These are phyloP conservation scores for Penicillium nucicola DNA, from an alignment of 495 filamentous ascomycete species.

Conservation along the genomic window DNA sequence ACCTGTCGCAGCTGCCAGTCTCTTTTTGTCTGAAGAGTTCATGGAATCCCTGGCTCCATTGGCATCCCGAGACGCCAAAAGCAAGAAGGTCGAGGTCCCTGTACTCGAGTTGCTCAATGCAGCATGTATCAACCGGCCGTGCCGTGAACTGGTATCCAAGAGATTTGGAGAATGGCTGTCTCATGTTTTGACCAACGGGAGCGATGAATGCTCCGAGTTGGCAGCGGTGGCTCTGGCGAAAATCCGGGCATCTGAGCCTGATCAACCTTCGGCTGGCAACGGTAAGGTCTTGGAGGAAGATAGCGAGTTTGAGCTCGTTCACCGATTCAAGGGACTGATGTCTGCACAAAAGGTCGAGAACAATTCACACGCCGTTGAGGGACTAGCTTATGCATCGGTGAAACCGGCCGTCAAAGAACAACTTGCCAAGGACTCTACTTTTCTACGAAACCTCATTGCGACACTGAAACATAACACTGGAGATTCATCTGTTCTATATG, in stretches of 20 bases:
- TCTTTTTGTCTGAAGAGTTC: slow-evolving; percentile 87
- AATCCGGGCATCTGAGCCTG: slow-evolving; percentile 51
- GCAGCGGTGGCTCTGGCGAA: slow-evolving; percentile 88
- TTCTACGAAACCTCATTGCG: slow-evolving; percentile 65
- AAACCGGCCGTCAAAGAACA: slow-evolving; percentile 79
- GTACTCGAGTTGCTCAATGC: slow-evolving; percentile 85
- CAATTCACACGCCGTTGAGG: slow-evolving; percentile 73
- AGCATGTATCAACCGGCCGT: slow-evolving; percentile 77
- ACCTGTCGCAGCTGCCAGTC: slow-evolving; percentile 60
- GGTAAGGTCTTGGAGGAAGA: slow-evolving; percentile 42
- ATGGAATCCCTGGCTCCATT: slow-evolving; percentile 64
- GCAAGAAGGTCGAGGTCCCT: slow-evolving; percentile 73
- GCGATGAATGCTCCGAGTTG: slow-evolving; percentile 60
- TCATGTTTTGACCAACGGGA: slow-evolving; percentile 66
- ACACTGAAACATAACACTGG: slow-evolving; percentile 56
- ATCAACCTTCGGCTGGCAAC: slow-evolving; percentile 32
- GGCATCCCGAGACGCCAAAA: slow-evolving; percentile 70
- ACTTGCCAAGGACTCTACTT: slow-evolving; percentile 60
- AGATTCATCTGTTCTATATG: slow-evolving; percentile 74
- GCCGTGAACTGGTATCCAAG: slow-evolving; percentile 74
- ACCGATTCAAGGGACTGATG: slow-evolving; percentile 76
- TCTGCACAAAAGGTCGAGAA: slow-evolving; percentile 54
- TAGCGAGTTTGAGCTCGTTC: slow-evolving; percentile 66
- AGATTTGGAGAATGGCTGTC: slow-evolving; percentile 82
- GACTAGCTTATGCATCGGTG: slow-evolving; percentile 86